Evolutionary conservation across 2,329 filamentous ascomycete species (phyloP).

Genomic region (Colletotrichum cordylinicola): DNA sequence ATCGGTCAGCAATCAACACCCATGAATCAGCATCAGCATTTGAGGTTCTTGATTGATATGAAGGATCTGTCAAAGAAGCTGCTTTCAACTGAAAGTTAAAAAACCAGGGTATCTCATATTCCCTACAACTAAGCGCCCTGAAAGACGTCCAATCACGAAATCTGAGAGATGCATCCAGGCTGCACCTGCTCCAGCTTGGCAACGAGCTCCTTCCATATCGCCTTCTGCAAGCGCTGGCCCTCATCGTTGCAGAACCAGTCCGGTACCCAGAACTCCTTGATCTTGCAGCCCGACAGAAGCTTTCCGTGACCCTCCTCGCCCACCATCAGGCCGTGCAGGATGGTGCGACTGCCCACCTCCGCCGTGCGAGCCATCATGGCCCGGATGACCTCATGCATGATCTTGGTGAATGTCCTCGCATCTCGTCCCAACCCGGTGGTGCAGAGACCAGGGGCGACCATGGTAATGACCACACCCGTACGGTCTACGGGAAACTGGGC

Average conservation of each 20-base stretch:
- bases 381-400: background rate
- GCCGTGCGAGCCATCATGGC: slow-evolving; percentile 24
- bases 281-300: slow-evolving; percentile 28
- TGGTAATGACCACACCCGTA: slow-evolving; percentile 36
- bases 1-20: background rate
- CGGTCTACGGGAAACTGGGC: slow-evolving; percentile 26
- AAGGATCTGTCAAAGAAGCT: background rate
- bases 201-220: slow-evolving; percentile 4
- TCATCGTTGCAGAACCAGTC: slow-evolving; percentile 1
- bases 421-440: slow-evolving; percentile 26
- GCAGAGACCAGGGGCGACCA: slow-evolving; percentile 36
- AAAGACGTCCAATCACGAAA: background rate
- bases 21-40: background rate
- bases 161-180: background rate
- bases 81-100: background rate
- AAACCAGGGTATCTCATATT: background rate
- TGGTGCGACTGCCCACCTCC: slow-evolving; percentile 32
- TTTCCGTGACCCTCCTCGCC: slow-evolving; percentile 32
- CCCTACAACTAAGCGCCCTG: background rate
- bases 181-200: background rate
- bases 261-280: slow-evolving; percentile 28
- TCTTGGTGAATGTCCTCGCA: background rate
- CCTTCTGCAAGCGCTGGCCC: slow-evolving; percentile 1
- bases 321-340: slow-evolving; percentile 28
- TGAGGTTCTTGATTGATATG: background rate